These are phyloP conservation scores for Erodium texanum DNA, from an alignment of 441 rosid species.

Conservation along the genomic window DNA sequence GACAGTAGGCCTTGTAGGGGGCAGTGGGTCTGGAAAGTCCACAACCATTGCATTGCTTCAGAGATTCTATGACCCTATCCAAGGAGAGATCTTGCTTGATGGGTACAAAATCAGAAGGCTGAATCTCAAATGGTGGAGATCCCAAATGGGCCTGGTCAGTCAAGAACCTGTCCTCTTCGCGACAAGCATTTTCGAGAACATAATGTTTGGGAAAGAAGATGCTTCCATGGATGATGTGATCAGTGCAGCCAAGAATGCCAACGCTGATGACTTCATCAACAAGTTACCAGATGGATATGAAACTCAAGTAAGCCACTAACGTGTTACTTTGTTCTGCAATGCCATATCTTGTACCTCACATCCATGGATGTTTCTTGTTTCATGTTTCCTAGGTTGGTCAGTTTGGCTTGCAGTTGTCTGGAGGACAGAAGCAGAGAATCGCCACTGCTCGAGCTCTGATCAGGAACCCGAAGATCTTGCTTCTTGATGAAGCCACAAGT, in stretches of 20 bases:
- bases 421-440: constrained; percentile 69
- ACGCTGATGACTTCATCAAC: constrained; percentile 61
- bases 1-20: constrained; percentile 53
- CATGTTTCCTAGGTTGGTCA: constrained; percentile 48
- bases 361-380: constrained; percentile 12
- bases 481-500: constrained; percentile 68
- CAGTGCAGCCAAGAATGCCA: constrained; percentile 47
- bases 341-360: neutral
- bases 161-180: constrained; percentile 70
- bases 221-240: constrained; percentile 52
- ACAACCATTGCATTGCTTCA: constrained; percentile 52
- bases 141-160: constrained; percentile 62
- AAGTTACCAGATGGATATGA: constrained; percentile 61
- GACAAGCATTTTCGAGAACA: constrained; percentile 52
- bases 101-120: constrained; percentile 49
- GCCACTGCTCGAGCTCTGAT: constrained; percentile 61
- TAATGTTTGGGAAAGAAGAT: constrained; percentile 58
- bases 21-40: constrained; percentile 67
- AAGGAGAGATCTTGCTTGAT: constrained; percentile 52
- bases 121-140: constrained; percentile 60
- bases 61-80: constrained; percentile 51
- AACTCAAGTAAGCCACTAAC: constrained; percentile 41
- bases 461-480: constrained; percentile 53
- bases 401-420: constrained; percentile 57
- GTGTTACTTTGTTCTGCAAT: neutral